These are phyloP conservation scores for Colletotrichum karsti DNA, from an alignment of 2,329 filamentous ascomycete genomes.

Conservation along the genomic window DNA sequence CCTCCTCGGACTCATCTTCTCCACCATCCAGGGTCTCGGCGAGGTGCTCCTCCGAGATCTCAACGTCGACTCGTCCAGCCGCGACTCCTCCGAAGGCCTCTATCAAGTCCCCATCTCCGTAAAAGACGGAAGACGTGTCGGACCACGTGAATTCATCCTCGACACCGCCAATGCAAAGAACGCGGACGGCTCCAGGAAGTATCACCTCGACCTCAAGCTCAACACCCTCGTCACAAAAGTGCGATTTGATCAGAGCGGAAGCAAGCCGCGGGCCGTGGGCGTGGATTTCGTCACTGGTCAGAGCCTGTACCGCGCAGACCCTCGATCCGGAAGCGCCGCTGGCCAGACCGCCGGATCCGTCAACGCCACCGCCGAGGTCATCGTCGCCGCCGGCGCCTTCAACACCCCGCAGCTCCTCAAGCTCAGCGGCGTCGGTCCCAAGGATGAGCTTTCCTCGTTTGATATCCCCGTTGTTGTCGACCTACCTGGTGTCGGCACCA, in stretches of 20 bases:
- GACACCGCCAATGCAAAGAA: conserved; percentile 55
- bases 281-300: conserved; percentile 52
- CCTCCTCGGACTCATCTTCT: conserved; percentile 32
- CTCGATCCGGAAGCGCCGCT: conserved; percentile 40
- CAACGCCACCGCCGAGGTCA: conserved; percentile 52
- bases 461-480: conserved; percentile 62
- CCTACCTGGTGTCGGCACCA: conserved; percentile 70
- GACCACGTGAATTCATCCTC: conserved; percentile 60
- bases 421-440: conserved; percentile 53
- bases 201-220: conserved; percentile 46
- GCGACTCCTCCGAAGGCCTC: conserved; percentile 35
- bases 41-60: conserved; percentile 39
- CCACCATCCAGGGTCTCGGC: conserved; percentile 35
- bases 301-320: conserved; percentile 52
- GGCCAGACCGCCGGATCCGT: conserved; percentile 34
- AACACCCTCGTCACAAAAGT: conserved; percentile 50
- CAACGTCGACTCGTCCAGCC: conserved; percentile 35
- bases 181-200: conserved; percentile 51
- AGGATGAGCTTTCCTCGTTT: conserved; percentile 45
- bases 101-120: conserved; percentile 63
- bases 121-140: conserved; percentile 50
- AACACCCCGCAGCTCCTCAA: conserved; percentile 57
- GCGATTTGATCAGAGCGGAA: conserved; percentile 45
- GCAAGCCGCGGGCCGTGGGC: conserved; percentile 46
- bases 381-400: conserved; percentile 56